Evolutionary conservation across 306 rosid species (phyloP).

Genomic region (Lupinus albus): DNA sequence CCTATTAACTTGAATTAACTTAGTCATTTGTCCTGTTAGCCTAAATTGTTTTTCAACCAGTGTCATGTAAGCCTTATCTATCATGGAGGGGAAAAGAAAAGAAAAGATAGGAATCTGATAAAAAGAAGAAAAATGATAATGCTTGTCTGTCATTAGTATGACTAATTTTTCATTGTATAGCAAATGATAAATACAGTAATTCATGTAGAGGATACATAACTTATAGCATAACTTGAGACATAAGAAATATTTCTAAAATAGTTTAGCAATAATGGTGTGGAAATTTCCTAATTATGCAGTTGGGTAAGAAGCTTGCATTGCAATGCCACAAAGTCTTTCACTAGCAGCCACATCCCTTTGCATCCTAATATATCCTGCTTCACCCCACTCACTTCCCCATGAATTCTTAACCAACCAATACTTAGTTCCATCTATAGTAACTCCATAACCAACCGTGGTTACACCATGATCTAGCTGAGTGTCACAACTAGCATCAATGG

Average conservation of each 20-base stretch:
- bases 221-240: not conserved
- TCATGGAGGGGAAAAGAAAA: too few relatives aligned
- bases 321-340: slow-evolving; percentile 56
- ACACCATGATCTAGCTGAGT: slow-evolving; percentile 52
- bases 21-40: too few relatives aligned
- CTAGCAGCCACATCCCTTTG: slow-evolving; percentile 44
- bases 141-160: not conserved
- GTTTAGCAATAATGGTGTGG: not conserved
- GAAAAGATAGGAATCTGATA: too few relatives aligned
- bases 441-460: slow-evolving; percentile 50
- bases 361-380: slow-evolving; percentile 50
- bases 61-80: too few relatives aligned
- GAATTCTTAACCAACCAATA: slow-evolving; percentile 62
- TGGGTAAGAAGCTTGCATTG: slow-evolving; percentile 55
- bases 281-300: slow-evolving; percentile 1
- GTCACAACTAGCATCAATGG: slow-evolving; percentile 54
- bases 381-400: slow-evolving; percentile 55
- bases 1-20: too few relatives aligned
- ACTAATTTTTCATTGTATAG: not conserved
- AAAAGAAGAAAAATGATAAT: not conserved
- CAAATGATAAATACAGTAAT: not conserved
- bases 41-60: too few relatives aligned
- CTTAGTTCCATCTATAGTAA: slow-evolving; percentile 41
- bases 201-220: not conserved
- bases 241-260: not conserved